A percentile compares a stretch with the other conserved stretches of the same genome.
These are phyloP conservation scores for Zygosaccharomyces lentus DNA, from an alignment of 805 yeast genomes.

Conservation along the genomic window DNA sequence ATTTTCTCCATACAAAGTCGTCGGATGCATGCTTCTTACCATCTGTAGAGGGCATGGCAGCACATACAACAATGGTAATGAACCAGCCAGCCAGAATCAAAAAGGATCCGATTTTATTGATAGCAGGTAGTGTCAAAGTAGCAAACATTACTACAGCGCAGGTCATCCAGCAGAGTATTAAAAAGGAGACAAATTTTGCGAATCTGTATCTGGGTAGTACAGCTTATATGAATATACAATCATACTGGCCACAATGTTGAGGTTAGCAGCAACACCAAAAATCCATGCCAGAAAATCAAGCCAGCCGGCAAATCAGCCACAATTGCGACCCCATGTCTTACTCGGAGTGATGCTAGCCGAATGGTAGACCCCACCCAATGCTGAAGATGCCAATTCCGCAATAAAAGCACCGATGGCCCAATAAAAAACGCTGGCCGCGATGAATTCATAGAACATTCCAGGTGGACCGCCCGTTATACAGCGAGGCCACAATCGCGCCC, in stretches of 20 bases:
- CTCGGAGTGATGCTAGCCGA: conserved; percentile 9
- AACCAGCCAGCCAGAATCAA: conserved; percentile 11
- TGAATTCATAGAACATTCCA: conserved; percentile 8
- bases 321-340: conserved; percentile 5
- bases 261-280: conserved; percentile 9
- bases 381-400: conserved; percentile 9
- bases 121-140: conserved; percentile 6
- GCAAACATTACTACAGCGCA: conserved; percentile 9
- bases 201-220: conserved; percentile 3
- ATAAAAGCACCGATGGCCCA: conserved; percentile 10
- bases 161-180: conserved; percentile 7
- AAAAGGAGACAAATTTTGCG: conserved; percentile 1
- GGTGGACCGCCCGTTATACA: conserved; percentile 11
- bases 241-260: conserved; percentile 4
- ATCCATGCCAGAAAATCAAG: conserved; percentile 8
- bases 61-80: conserved; percentile 9
- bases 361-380: conserved; percentile 9
- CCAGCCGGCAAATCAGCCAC: conserved; percentile 13
- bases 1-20: conserved; percentile 7
- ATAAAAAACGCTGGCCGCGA: conserved; percentile 8
- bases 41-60: conserved; percentile 5
- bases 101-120: conserved; percentile 7
- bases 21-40: conserved; percentile 8
- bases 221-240: conserved; percentile 6
- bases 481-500: conserved; percentile 10